Percentiles rank a stretch among this genome's conserved stretches.
These are phyloP conservation scores for Cucumis cinereus DNA, from an alignment of 306 rosid species.

Conservation along the genomic window DNA sequence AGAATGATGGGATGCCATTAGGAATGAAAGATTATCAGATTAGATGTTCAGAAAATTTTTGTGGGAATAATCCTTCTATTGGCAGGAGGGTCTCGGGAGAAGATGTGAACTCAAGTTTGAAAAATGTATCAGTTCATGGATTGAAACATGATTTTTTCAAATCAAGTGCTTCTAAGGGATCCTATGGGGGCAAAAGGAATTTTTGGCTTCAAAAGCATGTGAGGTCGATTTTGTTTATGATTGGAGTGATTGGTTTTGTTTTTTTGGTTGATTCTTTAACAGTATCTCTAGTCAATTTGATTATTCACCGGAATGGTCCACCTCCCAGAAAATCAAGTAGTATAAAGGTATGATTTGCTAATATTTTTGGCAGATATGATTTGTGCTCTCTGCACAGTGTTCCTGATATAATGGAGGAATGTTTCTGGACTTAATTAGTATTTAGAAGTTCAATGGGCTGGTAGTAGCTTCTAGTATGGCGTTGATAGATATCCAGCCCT, in stretches of 20 bases:
- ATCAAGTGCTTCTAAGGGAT: slow-evolving; percentile 36
- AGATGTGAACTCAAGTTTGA: slow-evolving; percentile 37
- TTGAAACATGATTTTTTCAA: slow-evolving; percentile 46
- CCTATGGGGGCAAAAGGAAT: slow-evolving; percentile 37
- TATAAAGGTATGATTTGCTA: slow-evolving; percentile 22
- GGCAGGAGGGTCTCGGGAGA: slow-evolving; percentile 46
- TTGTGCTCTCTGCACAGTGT: not conserved
- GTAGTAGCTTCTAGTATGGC: not conserved
- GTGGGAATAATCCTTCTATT: slow-evolving; percentile 23
- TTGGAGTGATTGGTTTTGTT: slow-evolving; percentile 50
- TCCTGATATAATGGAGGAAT: not conserved
- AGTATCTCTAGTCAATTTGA: slow-evolving; percentile 46
- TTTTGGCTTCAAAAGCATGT: slow-evolving; percentile 52
- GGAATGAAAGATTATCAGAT: slow-evolving; percentile 45
- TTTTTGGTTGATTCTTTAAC: slow-evolving; percentile 63
- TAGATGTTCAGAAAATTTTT: slow-evolving; percentile 19
- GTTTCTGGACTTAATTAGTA: not conserved
- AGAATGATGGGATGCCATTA: slow-evolving; percentile 12
- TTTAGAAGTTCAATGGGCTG: not conserved
- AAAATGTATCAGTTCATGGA: slow-evolving; percentile 35
- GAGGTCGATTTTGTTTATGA: slow-evolving; percentile 38
- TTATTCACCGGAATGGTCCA: slow-evolving; percentile 24
- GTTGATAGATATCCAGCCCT: not conserved
- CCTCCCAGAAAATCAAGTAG: slow-evolving; percentile 24
- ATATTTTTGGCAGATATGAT: not conserved